Percentiles rank a stretch among this genome's conserved stretches.
These are phyloP conservation scores for Saprolegnia parasitica DNA, from an alignment of 352 stramenopile genomes.

Conservation along the genomic window DNA sequence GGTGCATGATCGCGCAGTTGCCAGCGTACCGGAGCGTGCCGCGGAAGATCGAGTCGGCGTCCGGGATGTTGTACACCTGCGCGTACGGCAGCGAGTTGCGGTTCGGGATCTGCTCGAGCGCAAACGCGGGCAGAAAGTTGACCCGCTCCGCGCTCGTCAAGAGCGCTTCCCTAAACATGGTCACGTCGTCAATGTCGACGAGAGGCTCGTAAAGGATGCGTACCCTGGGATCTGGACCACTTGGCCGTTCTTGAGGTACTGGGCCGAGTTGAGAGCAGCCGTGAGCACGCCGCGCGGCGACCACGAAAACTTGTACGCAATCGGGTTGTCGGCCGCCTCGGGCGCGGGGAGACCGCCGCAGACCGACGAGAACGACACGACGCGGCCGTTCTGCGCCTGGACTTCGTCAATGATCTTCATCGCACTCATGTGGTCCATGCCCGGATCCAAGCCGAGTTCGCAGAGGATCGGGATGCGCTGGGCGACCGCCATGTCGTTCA, in stretches of 20 bases:
- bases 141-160: conserved; percentile 77
- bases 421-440: conserved; percentile 96
- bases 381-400: conserved; percentile 79
- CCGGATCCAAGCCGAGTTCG: conserved; percentile 94
- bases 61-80: conserved; percentile 92
- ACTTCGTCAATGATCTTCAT: conserved; percentile 97
- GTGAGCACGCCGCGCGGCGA: conserved; percentile 92
- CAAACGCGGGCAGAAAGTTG: conserved; percentile 87
- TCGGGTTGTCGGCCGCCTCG: conserved; percentile 92
- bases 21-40: conserved; percentile 93
- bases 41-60: conserved; percentile 88
- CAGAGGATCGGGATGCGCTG: conserved; percentile 91
- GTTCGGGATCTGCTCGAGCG: conserved; percentile 94
- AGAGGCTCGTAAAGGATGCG: neutral
- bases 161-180: conserved; percentile 68
- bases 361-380: conserved; percentile 91
- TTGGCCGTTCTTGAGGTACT: conserved; percentile 82
- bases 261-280: conserved; percentile 87
- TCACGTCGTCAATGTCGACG: too few relatives aligned
- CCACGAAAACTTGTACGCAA: conserved; percentile 98
- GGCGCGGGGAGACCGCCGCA: conserved; percentile 93
- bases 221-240: conserved; percentile 74
- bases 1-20: conserved; percentile 88
- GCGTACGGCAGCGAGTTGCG: conserved; percentile 90
- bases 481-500: conserved; percentile 67